Evolutionary conservation across 2,329 filamentous ascomycete genomes (phyloP), one percentile per base, ranked within the genome.

Genomic region (Penicillium olsonii): DNA sequence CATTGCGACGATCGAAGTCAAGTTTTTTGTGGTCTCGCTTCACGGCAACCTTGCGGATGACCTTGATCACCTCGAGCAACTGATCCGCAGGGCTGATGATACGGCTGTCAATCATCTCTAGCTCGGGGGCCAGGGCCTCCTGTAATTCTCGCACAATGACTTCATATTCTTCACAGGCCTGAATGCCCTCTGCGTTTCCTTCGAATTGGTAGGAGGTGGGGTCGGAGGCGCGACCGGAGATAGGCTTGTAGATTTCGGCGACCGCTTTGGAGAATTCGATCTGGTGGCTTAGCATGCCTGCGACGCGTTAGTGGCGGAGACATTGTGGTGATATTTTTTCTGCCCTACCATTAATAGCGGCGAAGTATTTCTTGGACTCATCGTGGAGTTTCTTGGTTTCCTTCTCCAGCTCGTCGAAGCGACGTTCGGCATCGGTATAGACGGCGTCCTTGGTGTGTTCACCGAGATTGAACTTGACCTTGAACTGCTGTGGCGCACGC

Each of bases 11-110:
- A 69, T 99, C 94, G 70, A 92, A 96, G 73, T 99, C 94, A 50
- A 99, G 81, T 71, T 96, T 89, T 76, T 99, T 99, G 80, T 97
- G 94, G 66, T 97, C 89, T 65, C 94, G 88, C 79, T 99, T 99
- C 55, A 83, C 71, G 10, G 87, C 84, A 17, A 88, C 84, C 75
- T 99, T 99, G 56, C 90, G 87, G 67, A 97, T 95, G 38, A 90
- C 84, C 74, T 97, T 97, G 78, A 99, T 90, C 56, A 99, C 89
- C 64, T 95, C 91, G 55, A 96, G 80, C 54, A 99, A 81, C 73
- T 99, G 92, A 67, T 95, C 90, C 9, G 94, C 92, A 3, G 94
- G 94, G 59, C 87, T 87, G 67, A 99, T 92, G 39, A 99, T 85
- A 56, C 94, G 83, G 45, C 82, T 84, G 66, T 99, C 91, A 64